phyloP scores from a whole-genome alignment of 176 grass and related monocot species.

The Chrysopogon serrulatus region DNA sequence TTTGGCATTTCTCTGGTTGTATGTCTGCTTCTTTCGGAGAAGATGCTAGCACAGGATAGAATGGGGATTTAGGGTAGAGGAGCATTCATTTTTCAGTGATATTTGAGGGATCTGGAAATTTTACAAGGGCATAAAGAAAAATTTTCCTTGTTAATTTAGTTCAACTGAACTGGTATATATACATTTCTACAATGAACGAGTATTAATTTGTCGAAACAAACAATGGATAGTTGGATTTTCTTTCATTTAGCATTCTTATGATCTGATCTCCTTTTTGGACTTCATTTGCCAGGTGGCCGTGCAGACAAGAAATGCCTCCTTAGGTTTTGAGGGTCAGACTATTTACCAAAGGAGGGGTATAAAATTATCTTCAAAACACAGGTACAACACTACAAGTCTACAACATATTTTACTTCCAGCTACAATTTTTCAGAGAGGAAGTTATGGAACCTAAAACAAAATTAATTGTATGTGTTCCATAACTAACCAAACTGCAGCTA shows the following conservation, averaged over 20 bases:
- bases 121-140: not conserved
- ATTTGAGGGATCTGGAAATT: not conserved
- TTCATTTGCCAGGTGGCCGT: slow-evolving; percentile 46
- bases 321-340: slow-evolving; percentile 68
- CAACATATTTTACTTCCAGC: not conserved
- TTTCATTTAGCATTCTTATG: slow-evolving; percentile 10
- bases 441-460: slow-evolving; percentile 1
- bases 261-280: slow-evolving; percentile 12
- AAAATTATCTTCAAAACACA: slow-evolving; percentile 53
- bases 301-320: slow-evolving; percentile 72
- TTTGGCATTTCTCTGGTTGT: not conserved
- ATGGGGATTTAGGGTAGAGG: not conserved
- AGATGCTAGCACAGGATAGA: not conserved
- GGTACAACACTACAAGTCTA: slow-evolving; percentile 23
- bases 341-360: slow-evolving; percentile 74
- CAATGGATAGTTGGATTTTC: not conserved
- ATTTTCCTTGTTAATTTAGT: not conserved
- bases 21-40: not conserved
- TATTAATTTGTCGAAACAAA: not conserved
- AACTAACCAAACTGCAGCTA: not conserved
- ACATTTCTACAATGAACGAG: not conserved
- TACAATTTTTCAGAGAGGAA: not conserved
- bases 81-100: not conserved
- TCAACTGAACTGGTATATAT: not conserved
- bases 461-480: not conserved